Evolutionary conservation across 306 rosid species (phyloP).

Genomic region (Lathyrus oleraceus): DNA sequence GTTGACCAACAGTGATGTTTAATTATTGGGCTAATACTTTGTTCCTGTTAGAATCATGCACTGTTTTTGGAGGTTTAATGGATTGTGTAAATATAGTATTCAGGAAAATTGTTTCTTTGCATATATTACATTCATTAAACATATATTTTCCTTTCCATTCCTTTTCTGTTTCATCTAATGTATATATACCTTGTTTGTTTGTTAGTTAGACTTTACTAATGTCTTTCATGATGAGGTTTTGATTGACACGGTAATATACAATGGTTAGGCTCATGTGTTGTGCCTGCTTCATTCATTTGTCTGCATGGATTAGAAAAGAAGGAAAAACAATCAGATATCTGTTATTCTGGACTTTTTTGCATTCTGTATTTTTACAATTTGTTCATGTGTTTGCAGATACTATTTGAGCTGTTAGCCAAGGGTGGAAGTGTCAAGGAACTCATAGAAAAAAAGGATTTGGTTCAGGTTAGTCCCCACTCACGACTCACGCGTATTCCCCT

Average conservation of each 20-base stretch:
- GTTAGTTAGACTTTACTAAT: neutral
- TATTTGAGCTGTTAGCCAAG: conserved; percentile 81
- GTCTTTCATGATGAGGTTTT: conserved; percentile 21
- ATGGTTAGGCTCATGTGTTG: conserved; percentile 2
- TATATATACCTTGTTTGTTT: neutral
- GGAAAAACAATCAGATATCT: conserved; percentile 2
- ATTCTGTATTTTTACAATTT: conserved; percentile 22
- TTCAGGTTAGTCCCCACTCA: conserved; percentile 62
- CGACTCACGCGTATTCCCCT: too few species aligned
- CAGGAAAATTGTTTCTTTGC: too few species aligned
- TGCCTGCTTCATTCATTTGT: neutral
- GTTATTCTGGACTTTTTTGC: conserved; percentile 1
- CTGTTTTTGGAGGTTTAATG: too few species aligned
- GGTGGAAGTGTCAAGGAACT: conserved; percentile 90
- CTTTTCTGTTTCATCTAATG: neutral
- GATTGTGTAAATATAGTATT: too few species aligned
- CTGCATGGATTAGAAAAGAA: conserved; percentile 27
- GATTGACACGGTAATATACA: neutral
- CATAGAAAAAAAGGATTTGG: conserved; percentile 78
- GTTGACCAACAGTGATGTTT: neutral
- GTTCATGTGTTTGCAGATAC: conserved; percentile 55
- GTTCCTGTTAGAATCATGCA: too few species aligned
- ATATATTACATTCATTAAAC: too few species aligned
- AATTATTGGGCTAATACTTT: too few species aligned
- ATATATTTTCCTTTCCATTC: too few species aligned